Evolutionary conservation across 495 filamentous ascomycete genomes (phyloP), one percentile per base, ranked within the genome.

Genomic region (Apiosordaria backusii): DNA sequence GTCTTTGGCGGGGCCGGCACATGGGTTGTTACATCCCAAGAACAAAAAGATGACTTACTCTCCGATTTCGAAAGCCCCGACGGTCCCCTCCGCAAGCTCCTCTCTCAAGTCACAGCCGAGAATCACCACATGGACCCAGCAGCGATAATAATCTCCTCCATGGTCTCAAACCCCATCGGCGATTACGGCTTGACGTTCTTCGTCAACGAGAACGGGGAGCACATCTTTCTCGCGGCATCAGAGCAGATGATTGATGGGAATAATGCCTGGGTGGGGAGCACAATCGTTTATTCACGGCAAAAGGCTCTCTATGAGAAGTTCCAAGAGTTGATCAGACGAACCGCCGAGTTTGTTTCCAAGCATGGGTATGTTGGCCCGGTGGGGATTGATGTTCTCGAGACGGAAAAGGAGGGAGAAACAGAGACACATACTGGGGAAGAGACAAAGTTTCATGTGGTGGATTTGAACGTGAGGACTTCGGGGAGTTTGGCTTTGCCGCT

Each of bases 1-100:
- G 69, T 74, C 26, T 77, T 72, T 60, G 72, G 72, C n/a, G 75
- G 75, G 9, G 74, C 73, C 4, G 76, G 76, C 19, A 76, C 75
- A n/a, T 78, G 70, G 68, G 63, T 77, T 0, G 65, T 78, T 6
- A 55, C 29, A 10, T 45, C 50, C 0, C 59, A 72, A 18, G 62
- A 67, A 6, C 45, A 76, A 5, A 74, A 72, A n/a, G 4, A 22
- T 16, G 55, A 72, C 6, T 15, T 76, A 10, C 53, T 74, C 3
- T 16, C 55, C 10, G 66, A 68, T 21, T 64, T 78, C 9, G 16
- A 53, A n/a, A 61, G 61, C 13, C 45, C 45, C 4, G 62, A 66
- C 29, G 70, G 74, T 24, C 25, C 72, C 24, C 62, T 76, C 53
- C 54, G 68, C 57, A 70, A 67, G 63, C 52, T 73, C 6, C 64